Conservation (phyloP, 1,284 basidiomycete genomes). For the Rhodotorula sp. region DNA sequence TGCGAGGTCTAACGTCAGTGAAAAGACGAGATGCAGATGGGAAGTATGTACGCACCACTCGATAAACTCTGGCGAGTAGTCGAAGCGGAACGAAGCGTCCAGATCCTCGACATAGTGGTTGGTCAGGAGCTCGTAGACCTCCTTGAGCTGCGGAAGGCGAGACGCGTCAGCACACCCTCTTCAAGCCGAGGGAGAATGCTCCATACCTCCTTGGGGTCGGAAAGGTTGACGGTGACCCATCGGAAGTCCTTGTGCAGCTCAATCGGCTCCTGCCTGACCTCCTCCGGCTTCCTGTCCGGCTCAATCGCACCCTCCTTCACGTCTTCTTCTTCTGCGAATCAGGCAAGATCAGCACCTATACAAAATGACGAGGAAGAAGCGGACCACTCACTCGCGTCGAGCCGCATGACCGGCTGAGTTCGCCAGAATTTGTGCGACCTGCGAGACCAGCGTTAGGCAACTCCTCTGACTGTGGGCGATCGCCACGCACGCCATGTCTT, state of each 20-base stretch:
- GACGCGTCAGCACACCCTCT: background rate
- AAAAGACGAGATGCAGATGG: slow-evolving; percentile 5
- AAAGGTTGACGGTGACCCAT: slow-evolving; percentile 83
- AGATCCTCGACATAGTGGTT: slow-evolving; percentile 97
- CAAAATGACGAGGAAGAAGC: background rate
- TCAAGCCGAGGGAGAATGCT: no score
- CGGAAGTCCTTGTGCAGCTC: slow-evolving; percentile 89
- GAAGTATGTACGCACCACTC: slow-evolving; percentile 66
- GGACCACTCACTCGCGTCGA: slow-evolving; percentile 55
- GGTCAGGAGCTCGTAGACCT: slow-evolving; percentile 88
- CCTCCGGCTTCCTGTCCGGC: slow-evolving; percentile 67
- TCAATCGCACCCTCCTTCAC: slow-evolving; percentile 80
- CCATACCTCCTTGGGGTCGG: slow-evolving; percentile 62
- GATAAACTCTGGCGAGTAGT: slow-evolving; percentile 92
- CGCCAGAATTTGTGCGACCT: slow-evolving; percentile 82
- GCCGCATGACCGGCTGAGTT: slow-evolving; percentile 90
- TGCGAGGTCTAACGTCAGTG: slow-evolving; percentile 47
- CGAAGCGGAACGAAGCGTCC: slow-evolving; percentile 91
- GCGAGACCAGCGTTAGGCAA: background rate
- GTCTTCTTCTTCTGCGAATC: slow-evolving; percentile 56
- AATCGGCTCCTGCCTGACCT: slow-evolving; percentile 84
- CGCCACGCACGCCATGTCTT: slow-evolving; percentile 30
- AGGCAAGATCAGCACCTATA: slow-evolving; percentile 12
- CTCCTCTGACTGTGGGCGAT: no score
- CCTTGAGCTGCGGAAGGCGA: slow-evolving; percentile 64